These are phyloP conservation scores for Fraxinus angustifolia DNA, from an alignment of 305 asterid genomes.

Conservation along the genomic window DNA sequence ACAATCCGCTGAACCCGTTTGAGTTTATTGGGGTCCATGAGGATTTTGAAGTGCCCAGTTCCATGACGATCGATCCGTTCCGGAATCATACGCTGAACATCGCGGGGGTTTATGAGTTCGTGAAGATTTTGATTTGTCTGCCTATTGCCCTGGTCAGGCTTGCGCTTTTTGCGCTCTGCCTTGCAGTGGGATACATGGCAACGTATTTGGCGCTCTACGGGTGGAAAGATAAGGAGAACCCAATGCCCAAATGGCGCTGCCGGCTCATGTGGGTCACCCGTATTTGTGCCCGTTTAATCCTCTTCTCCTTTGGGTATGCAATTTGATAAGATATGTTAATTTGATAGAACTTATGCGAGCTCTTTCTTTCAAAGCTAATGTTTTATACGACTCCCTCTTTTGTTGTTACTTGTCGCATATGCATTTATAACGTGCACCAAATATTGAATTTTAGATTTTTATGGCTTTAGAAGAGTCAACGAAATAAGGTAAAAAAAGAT, in stretches of 20 bases:
- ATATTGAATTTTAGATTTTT: neutral
- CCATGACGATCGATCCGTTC: conserved; percentile 81
- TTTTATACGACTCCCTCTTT: neutral
- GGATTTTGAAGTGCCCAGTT: conserved; percentile 56
- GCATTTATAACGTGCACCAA: neutral
- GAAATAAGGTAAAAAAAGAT: neutral
- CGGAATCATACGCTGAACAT: conserved; percentile 56
- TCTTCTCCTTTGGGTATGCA: conserved; percentile 82
- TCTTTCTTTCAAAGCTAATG: neutral
- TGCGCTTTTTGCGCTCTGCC: conserved; percentile 54
- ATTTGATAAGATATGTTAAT: neutral
- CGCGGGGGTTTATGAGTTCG: conserved; percentile 87
- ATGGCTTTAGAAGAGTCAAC: neutral
- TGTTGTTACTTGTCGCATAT: neutral
- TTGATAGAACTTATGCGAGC: neutral
- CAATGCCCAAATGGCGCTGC: conserved; percentile 86
- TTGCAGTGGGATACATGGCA: conserved; percentile 64
- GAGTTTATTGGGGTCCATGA: conserved; percentile 55
- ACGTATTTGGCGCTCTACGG: conserved; percentile 64
- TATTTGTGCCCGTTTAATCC: conserved; percentile 62
- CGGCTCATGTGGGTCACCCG: conserved; percentile 89
- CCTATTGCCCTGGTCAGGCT: conserved; percentile 68
- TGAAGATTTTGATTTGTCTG: conserved; percentile 68
- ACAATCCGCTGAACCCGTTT: conserved; percentile 37
- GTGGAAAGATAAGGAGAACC: conserved; percentile 83